Evolutionary conservation across 2,329 filamentous ascomycete genomes (phyloP), one percentile per base, ranked within the genome.

Genomic region (Zopfia rhizophila): DNA sequence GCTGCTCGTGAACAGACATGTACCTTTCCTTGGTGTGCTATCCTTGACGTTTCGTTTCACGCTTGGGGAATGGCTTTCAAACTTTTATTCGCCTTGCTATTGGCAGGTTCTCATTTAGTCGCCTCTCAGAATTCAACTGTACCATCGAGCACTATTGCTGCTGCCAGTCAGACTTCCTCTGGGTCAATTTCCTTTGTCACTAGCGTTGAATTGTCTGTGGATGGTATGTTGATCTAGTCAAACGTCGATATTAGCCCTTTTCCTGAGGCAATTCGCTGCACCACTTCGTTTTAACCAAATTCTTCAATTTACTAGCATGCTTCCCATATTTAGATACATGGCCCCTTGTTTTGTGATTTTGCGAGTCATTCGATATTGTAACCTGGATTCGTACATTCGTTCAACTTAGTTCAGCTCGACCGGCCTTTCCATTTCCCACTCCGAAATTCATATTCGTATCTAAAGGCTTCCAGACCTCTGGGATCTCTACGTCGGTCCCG

Each of bases 401-500:
- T n/a, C n/a, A n/a, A n/a, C n/a, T n/a, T n/a, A n/a, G n/a, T n/a
- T n/a, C n/a, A n/a, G n/a, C n/a, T n/a, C n/a, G n/a, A n/a, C n/a
- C n/a, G n/a, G n/a, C n/a, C n/a, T n/a, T n/a, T n/a, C n/a, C n/a
- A n/a, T n/a, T n/a, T n/a, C n/a, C n/a, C n/a, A n/a, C n/a, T n/a
- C n/a, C n/a, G n/a, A n/a, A n/a, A n/a, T n/a, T n/a, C n/a, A n/a
- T n/a, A n/a, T n/a, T n/a, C n/a, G n/a, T n/a, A n/a, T n/a, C n/a
- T n/a, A n/a, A n/a, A n/a, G n/a, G n/a, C 30, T 16, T 12, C 12
- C 31, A 57, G 55, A 59, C 29, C 22, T 55, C 19, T 61, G 55
- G 58, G 54, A 61, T 38, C 37, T 59, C 14, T 61, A 50, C 33
- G 55, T 61, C 3, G 58, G 58, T n/a, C 54, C 58, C 5, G 51